Percentiles rank a stretch among this genome's conserved stretches.
Evolutionary conservation across 257 asterid genomes (phyloP).

Genomic region (Coffea canephora): DNA sequence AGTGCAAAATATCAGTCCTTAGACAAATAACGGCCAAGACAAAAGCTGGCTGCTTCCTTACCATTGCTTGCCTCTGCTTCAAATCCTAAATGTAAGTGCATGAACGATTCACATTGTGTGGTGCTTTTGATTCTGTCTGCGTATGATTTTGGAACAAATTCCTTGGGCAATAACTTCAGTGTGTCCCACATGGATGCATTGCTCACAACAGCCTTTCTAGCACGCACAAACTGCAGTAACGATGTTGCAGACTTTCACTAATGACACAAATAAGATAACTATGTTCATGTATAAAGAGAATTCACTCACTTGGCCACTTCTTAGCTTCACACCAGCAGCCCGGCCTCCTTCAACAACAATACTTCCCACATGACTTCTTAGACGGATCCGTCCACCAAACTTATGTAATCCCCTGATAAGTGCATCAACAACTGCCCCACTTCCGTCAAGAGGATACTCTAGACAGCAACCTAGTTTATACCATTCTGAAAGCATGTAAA

Average conservation of each 20-base stretch:
- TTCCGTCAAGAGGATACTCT: conserved; percentile 90
- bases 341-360: conserved; percentile 83
- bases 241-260: conserved; percentile 1
- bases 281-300: neutral
- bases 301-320: conserved; percentile 81
- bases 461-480: conserved; percentile 84
- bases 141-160: conserved; percentile 61
- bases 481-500: conserved; percentile 97
- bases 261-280: neutral
- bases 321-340: conserved; percentile 84
- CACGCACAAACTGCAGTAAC: conserved; percentile 67
- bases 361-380: conserved; percentile 75
- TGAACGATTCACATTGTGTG: conserved; percentile 93
- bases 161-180: conserved; percentile 62
- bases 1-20: too few species aligned
- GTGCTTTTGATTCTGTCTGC: conserved; percentile 57
- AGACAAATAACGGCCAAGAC: neutral
- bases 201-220: conserved; percentile 88
- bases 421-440: conserved; percentile 85
- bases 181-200: conserved; percentile 99
- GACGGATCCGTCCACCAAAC: conserved; percentile 83
- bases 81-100: conserved; percentile 97
- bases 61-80: conserved; percentile 60
- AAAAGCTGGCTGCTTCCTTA: neutral
- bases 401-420: conserved; percentile 82